Evolutionary conservation across 768 basidiomycete species (phyloP), one percentile per base, ranked within the genome.

Genomic region (Mrakia blollopis): DNA sequence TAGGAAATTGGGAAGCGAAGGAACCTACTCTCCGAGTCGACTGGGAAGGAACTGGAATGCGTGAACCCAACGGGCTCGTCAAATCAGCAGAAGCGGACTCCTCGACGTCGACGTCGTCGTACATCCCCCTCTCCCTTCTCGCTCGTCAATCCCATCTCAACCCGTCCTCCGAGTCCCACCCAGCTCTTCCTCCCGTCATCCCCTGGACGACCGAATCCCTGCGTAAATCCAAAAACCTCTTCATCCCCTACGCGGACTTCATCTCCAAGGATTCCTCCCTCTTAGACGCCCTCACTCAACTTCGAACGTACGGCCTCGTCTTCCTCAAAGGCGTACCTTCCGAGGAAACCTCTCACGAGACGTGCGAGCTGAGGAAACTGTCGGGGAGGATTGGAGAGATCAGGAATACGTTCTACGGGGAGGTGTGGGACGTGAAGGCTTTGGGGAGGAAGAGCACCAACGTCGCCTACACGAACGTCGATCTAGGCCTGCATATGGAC

Each of bases 381-480:
- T 92, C 89, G 2, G 85, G n/a, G 11, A 57, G 76, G 32, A 91
- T 98, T 80, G 91, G 93, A 9, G 88, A 92, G 79, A 86, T 98
- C 37, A 86, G 93, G 37, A 85, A 87, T 63, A 98, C 94, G 13
- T 95, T 98, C 83, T 99, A 99, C 80, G 96, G 96, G 0, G 85
- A 87, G 63, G 81, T 91, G 1, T 98, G 94, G 93, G 89, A 97
- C 82, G 95, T 98, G 37, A 88, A 89, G 84, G 92, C 90, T 78
- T 21, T 82, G 44, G 80, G 89, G 57, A 85, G 83, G 60, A 86
- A 92, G 74, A 91, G 91, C 81, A 88, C 86, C 79, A 99, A 99
- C 83, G 93, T 99, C 75, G 96, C 96, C 5, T 98, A 97, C 82
- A 99, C 96, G 18, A 90, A 94, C 82, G 86, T 97, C 35, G 87